A percentile compares a stretch with the other conserved stretches of the same genome.
phyloP scores from a whole-genome alignment of 176 grass and related monocot genomes.

The Tuctoria greenei region DNA sequence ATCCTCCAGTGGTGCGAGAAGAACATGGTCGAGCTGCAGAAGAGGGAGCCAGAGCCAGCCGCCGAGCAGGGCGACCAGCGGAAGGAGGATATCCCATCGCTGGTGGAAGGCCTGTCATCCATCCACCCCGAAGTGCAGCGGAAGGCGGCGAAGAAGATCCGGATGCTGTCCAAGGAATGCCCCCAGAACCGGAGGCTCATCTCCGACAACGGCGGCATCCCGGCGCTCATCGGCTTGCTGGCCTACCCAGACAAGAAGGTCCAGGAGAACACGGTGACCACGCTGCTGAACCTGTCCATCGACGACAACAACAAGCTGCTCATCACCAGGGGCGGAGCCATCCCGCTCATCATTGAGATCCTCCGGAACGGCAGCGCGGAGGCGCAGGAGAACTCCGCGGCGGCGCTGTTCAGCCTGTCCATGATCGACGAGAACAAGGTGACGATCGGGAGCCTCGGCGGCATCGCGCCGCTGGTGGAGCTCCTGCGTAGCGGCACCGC shows the following conservation, averaged over 20 bases:
- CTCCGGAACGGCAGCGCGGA: conserved; percentile 53
- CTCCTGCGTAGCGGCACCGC: conserved; percentile 53
- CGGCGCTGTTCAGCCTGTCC: conserved; percentile 67
- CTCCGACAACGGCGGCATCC: conserved; percentile 47
- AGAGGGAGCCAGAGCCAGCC: conserved; percentile 43
- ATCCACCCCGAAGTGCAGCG: conserved; percentile 71
- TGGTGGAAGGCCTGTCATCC: conserved; percentile 53
- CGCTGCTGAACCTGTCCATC: conserved; percentile 71
- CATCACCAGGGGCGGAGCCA: conserved; percentile 55
- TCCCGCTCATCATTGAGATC: conserved; percentile 63
- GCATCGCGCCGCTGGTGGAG: conserved; percentile 59
- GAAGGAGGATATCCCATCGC: conserved; percentile 55
- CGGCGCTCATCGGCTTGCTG: conserved; percentile 52
- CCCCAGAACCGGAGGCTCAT: conserved; percentile 58
- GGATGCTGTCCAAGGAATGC: conserved; percentile 60
- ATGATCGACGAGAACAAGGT: conserved; percentile 69
- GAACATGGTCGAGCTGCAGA: conserved; percentile 70
- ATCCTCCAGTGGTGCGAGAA: conserved; percentile 76
- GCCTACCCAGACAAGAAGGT: conserved; percentile 58
- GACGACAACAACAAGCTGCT: conserved; percentile 60
- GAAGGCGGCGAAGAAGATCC: conserved; percentile 63
- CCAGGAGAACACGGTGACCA: conserved; percentile 65
- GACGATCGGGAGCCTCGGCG: conserved; percentile 47
- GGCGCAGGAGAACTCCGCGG: conserved; percentile 74
- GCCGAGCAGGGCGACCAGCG: conserved; percentile 13